Conservation (phyloP, 2,329 filamentous ascomycete genomes). For the Biscogniauxia sp. region DNA sequence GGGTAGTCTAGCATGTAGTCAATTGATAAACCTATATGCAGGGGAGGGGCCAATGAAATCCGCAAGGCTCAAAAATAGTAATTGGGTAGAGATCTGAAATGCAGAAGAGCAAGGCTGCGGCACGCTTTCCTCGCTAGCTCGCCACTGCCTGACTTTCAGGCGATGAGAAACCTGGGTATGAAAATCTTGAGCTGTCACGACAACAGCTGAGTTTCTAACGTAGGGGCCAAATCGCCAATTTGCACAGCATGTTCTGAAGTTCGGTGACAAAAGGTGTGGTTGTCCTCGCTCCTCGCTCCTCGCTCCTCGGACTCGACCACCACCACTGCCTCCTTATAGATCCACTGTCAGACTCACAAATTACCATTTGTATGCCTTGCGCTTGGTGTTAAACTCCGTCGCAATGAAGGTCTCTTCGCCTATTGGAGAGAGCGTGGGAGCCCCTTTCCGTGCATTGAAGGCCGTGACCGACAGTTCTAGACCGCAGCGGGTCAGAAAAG, state of each 20-base stretch:
- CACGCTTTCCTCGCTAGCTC: neutral
- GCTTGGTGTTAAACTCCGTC: neutral
- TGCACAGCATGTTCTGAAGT: neutral
- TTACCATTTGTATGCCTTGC: neutral
- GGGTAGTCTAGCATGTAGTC: neutral
- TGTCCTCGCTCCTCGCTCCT: neutral
- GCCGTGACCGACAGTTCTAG: neutral
- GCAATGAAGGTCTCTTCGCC: neutral
- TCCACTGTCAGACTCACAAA: neutral
- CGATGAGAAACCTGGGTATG: neutral
- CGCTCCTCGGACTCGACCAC: neutral
- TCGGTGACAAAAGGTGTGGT: neutral
- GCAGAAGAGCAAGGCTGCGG: neutral
- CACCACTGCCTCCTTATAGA: neutral
- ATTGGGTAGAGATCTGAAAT: too few species aligned
- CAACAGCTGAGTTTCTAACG: neutral
- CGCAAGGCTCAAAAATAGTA: too few species aligned
- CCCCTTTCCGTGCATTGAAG: neutral
- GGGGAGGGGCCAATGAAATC: too few species aligned
- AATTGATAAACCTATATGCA: neutral
- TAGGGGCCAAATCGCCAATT: neutral
- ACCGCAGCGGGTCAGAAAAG: neutral
- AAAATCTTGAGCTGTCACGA: neutral
- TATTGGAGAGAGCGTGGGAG: neutral
- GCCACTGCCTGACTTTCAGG: neutral